phyloP scores from a whole-genome alignment of 306 rosid species.

The Rosa rugosa region DNA sequence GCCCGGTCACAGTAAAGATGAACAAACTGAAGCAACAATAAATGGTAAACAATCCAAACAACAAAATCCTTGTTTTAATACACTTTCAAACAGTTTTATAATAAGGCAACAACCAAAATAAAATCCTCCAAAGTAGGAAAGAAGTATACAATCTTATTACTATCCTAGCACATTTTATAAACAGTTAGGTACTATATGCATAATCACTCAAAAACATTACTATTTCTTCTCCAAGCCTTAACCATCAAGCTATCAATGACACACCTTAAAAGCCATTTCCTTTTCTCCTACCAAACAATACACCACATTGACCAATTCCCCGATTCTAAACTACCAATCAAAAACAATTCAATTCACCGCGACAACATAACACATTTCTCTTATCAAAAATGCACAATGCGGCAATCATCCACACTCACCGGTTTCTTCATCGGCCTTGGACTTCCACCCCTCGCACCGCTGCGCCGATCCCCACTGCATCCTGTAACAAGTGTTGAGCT shows the following conservation, averaged over 20 bases:
- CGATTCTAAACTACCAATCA: background rate
- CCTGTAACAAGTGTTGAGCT: slow-evolving; percentile 85
- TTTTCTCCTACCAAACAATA: background rate
- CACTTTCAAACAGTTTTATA: background rate
- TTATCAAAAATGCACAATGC: background rate
- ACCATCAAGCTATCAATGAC: background rate
- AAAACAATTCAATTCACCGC: background rate
- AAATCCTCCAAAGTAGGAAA: background rate
- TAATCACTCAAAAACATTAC: background rate
- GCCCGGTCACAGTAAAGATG: slow-evolving; percentile 10
- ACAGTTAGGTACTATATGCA: background rate
- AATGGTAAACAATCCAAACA: background rate
- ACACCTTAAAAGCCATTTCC: background rate
- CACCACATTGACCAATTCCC: background rate
- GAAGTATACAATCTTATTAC: background rate
- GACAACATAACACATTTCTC: background rate
- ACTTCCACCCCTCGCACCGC: slow-evolving; percentile 92
- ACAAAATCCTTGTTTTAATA: background rate
- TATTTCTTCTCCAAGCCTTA: background rate
- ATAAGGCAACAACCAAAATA: background rate
- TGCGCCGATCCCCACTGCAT: slow-evolving; percentile 92
- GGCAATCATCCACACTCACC: slow-evolving; percentile 33
- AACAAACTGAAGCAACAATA: slow-evolving; percentile 1
- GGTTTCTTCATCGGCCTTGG: slow-evolving; percentile 85
- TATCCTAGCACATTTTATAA: background rate